Conservation (phyloP, 352 stramenopile species). For the Aphanomyces astaci region DNA sequence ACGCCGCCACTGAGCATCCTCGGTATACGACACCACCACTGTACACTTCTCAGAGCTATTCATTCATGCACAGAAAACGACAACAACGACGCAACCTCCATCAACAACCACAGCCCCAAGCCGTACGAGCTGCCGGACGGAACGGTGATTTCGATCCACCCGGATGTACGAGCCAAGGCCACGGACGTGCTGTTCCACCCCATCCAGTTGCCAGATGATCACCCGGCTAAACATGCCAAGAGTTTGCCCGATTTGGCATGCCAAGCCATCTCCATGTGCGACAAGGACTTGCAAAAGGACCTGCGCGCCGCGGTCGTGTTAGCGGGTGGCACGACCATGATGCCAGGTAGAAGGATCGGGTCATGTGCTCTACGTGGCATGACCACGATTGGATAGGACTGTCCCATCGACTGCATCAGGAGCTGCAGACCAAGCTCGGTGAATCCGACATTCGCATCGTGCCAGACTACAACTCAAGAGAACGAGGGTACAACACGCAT, state of each 20-base stretch:
- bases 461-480: conserved; percentile 61
- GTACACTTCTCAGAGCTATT: neutral
- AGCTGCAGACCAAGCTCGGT: conserved; percentile 35
- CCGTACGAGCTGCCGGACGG: conserved; percentile 78
- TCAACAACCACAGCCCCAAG: conserved; percentile 31
- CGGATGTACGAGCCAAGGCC: conserved; percentile 51
- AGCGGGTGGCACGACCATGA: conserved; percentile 77
- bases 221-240: conserved; percentile 49
- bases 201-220: conserved; percentile 89
- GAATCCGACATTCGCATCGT: conserved; percentile 47
- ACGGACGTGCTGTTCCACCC: conserved; percentile 81
- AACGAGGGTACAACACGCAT: conserved; percentile 83
- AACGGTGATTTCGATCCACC: conserved; percentile 78
- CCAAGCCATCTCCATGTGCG: conserved; percentile 81
- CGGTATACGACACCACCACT: neutral
- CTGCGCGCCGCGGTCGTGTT: conserved; percentile 70
- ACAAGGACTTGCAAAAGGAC: conserved; percentile 77
- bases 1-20: neutral
- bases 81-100: neutral
- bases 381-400: conserved; percentile 29
- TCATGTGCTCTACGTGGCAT: neutral
- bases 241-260: conserved; percentile 77
- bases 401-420: conserved; percentile 70
- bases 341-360: conserved; percentile 29
- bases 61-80: conserved; percentile 5